phyloP scores from a whole-genome alignment of 495 filamentous ascomycete species.

The Astrocystis sublimbata region DNA sequence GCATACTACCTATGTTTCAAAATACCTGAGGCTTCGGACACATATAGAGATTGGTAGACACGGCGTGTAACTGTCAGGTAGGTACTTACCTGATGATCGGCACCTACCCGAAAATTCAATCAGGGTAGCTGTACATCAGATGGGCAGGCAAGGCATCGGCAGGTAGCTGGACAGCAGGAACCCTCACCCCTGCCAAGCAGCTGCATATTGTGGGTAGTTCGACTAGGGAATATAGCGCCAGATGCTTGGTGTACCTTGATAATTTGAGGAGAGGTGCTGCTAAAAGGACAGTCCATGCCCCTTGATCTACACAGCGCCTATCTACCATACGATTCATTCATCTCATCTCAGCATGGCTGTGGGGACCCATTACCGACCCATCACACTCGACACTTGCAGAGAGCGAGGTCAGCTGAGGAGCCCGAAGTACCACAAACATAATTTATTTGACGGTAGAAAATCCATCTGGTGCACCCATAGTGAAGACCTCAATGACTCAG shows the following conservation, averaged over 20 bases:
- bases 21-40: too few relatives aligned
- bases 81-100: background rate
- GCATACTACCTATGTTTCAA: too few relatives aligned
- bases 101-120: background rate
- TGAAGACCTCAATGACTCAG: background rate
- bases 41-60: too few relatives aligned
- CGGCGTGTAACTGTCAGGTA: too few relatives aligned
- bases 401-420: too few relatives aligned
- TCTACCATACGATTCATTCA: conserved; percentile 13
- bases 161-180: conserved; percentile 3
- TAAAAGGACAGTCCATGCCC: conserved; percentile 15
- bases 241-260: too few relatives aligned
- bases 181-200: conserved; percentile 5
- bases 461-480: background rate
- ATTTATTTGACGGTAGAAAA: background rate
- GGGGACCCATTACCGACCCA: too few relatives aligned
- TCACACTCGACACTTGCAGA: too few relatives aligned
- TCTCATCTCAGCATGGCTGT: too few relatives aligned
- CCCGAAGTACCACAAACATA: background rate
- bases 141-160: too few relatives aligned
- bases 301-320: conserved; percentile 5
- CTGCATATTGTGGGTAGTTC: background rate
- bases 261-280: conserved; percentile 3
- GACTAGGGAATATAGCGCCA: background rate
- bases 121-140: conserved; percentile 1